Conservation (phyloP, 1,139 yeast genomes). For the Suzukiozyma palmioleophila region DNA sequence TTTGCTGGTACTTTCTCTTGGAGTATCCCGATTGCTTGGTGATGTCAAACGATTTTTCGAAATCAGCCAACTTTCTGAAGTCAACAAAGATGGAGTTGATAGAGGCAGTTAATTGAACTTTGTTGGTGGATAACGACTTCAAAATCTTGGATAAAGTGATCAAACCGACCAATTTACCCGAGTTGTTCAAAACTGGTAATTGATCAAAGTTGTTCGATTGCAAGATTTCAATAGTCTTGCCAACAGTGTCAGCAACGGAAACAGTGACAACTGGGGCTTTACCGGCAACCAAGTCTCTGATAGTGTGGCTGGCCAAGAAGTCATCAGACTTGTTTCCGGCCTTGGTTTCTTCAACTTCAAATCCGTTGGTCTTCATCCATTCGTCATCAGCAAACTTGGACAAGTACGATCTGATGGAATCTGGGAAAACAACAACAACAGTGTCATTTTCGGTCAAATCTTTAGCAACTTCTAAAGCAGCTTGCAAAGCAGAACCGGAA, state of each 20-base stretch:
- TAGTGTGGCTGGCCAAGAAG: conserved; percentile 45
- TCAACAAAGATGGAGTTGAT: conserved; percentile 66
- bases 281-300: conserved; percentile 57
- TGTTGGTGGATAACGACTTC: conserved; percentile 62
- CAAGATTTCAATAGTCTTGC: conserved; percentile 65
- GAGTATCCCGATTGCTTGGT: conserved; percentile 56
- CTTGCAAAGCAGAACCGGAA: conserved; percentile 81
- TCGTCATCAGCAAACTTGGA: conserved; percentile 89
- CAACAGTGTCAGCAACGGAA: conserved; percentile 55
- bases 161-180: conserved; percentile 67
- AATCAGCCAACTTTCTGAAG: conserved; percentile 68
- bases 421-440: conserved; percentile 82
- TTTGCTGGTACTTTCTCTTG: conserved; percentile 63
- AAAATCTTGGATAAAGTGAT: conserved; percentile 74
- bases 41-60: conserved; percentile 63
- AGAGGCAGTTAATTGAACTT: conserved; percentile 55
- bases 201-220: conserved; percentile 83
- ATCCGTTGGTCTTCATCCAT: conserved; percentile 83
- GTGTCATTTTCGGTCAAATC: conserved; percentile 70
- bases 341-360: conserved; percentile 47
- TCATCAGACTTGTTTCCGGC: conserved; percentile 49
- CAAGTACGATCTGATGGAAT: conserved; percentile 80
- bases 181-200: conserved; percentile 64
- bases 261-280: conserved; percentile 83
- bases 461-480: conserved; percentile 68